Percentiles rank a stretch among this genome's conserved stretches.
Conservation (phyloP, 1,284 basidiomycete genomes). For the Serendipita sp. region DNA sequence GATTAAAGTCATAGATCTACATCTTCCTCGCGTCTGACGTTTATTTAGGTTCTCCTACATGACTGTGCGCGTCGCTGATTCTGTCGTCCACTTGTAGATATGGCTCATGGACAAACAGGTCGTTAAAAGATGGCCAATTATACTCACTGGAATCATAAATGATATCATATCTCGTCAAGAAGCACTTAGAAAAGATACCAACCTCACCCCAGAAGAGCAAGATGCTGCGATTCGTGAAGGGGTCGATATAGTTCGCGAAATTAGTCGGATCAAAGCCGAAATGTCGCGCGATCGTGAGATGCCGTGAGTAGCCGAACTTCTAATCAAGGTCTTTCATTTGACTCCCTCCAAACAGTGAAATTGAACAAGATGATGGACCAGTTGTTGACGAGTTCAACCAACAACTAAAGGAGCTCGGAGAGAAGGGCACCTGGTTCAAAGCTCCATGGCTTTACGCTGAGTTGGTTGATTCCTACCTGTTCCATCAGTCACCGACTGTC, state of each 20-base stretch:
- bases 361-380: constrained; percentile 59
- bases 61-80: constrained; percentile 11
- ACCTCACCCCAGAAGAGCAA: background rate
- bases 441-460: constrained; percentile 91
- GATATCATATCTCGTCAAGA: constrained; percentile 30
- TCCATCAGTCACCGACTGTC: background rate
- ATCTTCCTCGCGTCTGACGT: constrained; percentile 1
- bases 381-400: constrained; percentile 59
- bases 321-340: background rate
- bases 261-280: constrained; percentile 77
- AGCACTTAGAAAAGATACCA: constrained; percentile 17
- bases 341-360: constrained; percentile 30
- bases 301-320: constrained; percentile 36
- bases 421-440: constrained; percentile 73
- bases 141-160: constrained; percentile 69
- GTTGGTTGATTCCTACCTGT: constrained; percentile 29
- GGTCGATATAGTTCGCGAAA: constrained; percentile 62
- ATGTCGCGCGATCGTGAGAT: constrained; percentile 72
- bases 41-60: constrained; percentile 40
- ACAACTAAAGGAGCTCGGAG: constrained; percentile 41
- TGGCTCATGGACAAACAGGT: constrained; percentile 41
- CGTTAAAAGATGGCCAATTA: constrained; percentile 74
- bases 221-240: constrained; percentile 45
- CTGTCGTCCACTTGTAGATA: constrained; percentile 20
- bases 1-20: constrained; percentile 14